Evolutionary conservation across 495 filamentous ascomycete genomes (phyloP).

Genomic region (Aspergillus homomorphus): DNA sequence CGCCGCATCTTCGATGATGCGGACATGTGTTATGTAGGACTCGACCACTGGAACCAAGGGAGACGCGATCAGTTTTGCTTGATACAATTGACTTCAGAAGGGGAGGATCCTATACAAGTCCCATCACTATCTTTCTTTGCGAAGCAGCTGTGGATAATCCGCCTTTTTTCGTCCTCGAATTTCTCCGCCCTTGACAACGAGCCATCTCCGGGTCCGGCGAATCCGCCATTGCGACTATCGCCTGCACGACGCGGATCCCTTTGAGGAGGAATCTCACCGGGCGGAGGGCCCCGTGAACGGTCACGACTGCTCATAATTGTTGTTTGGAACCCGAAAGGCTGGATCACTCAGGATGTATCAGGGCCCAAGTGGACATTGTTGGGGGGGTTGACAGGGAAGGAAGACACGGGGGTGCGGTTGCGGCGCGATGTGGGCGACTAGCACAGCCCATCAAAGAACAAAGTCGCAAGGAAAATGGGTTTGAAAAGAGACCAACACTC

Average conservation of each 20-base stretch:
- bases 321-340: slow-evolving; percentile 22
- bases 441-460: neutral
- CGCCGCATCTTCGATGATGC: slow-evolving; percentile 76
- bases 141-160: slow-evolving; percentile 92
- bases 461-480: neutral
- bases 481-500: too few relatives aligned
- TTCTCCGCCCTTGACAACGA: slow-evolving; percentile 70
- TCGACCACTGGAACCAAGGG: slow-evolving; percentile 61
- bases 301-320: slow-evolving; percentile 39
- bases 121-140: slow-evolving; percentile 81
- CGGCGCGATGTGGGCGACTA: neutral
- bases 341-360: slow-evolving; percentile 28
- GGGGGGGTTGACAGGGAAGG: slow-evolving; percentile 20
- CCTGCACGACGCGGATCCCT: slow-evolving; percentile 33
- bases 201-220: slow-evolving; percentile 26
- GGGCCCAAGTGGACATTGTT: slow-evolving; percentile 41
- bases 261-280: slow-evolving; percentile 26
- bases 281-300: slow-evolving; percentile 31
- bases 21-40: slow-evolving; percentile 96
- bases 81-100: neutral
- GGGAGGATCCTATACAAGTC: slow-evolving; percentile 54
- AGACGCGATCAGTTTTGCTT: slow-evolving; percentile 15
- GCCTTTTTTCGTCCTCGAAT: slow-evolving; percentile 93
- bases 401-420: slow-evolving; percentile 9
- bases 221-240: slow-evolving; percentile 32